Conservation (phyloP, 1,139 yeast species). For the Suhomyces bribrorum region DNA sequence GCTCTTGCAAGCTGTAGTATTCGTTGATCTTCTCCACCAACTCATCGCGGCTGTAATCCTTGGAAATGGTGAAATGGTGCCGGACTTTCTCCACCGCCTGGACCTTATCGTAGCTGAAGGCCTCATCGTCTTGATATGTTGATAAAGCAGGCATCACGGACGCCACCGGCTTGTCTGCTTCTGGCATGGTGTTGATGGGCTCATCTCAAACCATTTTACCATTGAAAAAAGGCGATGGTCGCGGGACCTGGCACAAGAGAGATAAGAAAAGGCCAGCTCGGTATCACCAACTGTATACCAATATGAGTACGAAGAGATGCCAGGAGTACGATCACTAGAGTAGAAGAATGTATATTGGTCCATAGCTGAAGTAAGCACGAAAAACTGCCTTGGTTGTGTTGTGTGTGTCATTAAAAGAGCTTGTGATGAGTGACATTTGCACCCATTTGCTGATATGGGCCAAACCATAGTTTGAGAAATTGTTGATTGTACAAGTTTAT, state of each 20-base stretch:
- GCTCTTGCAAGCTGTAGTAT: constrained; percentile 54
- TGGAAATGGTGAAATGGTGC: constrained; percentile 33
- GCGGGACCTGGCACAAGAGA: not conserved
- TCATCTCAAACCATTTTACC: not conserved
- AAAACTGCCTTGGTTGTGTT: too few species aligned
- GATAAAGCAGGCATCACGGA: constrained; percentile 59
- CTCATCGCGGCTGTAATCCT: constrained; percentile 24
- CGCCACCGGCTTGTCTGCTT: constrained; percentile 7
- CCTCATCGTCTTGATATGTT: constrained; percentile 56
- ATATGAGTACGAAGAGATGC: too few species aligned
- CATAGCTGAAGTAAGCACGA: too few species aligned
- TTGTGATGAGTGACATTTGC: too few species aligned
- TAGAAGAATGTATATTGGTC: too few species aligned
- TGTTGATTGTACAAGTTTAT: too few species aligned
- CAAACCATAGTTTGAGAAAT: too few species aligned
- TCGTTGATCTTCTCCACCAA: constrained; percentile 36
- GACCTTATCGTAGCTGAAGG: constrained; percentile 46
- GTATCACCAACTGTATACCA: too few species aligned
- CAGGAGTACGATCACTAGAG: too few species aligned
- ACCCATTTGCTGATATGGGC: too few species aligned
- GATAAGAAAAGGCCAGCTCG: not conserved
- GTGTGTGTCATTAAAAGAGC: too few species aligned
- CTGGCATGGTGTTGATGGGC: constrained; percentile 1
- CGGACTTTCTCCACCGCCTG: constrained; percentile 17
- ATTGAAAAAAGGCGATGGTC: not conserved